These are phyloP conservation scores for Begonia peltatifolia DNA, from an alignment of 306 rosid genomes.

Conservation along the genomic window DNA sequence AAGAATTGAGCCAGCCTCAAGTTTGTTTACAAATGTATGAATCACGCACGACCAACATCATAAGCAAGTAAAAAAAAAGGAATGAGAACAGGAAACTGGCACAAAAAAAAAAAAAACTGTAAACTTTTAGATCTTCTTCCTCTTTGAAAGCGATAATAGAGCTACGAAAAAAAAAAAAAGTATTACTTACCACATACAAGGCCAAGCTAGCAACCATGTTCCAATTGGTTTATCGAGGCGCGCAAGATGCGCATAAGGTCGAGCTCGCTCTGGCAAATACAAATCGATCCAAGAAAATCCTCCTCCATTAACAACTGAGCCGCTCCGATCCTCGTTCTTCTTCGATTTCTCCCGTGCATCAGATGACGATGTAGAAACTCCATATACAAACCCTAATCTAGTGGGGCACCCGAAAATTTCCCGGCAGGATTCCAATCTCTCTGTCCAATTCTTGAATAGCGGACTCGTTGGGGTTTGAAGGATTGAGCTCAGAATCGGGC, in stretches of 20 bases:
- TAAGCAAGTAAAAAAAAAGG: no score
- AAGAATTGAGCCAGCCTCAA: neutral
- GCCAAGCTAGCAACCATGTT: slow-evolving; percentile 93
- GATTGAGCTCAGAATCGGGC: slow-evolving; percentile 6
- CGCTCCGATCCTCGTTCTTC: slow-evolving; percentile 16
- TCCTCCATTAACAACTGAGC: slow-evolving; percentile 12
- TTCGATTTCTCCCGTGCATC: slow-evolving; percentile 16
- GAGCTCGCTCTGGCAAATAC: slow-evolving; percentile 46
- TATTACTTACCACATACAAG: slow-evolving; percentile 65
- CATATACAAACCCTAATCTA: slow-evolving; percentile 21
- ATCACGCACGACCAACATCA: no score
- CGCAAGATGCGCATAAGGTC: slow-evolving; percentile 75
- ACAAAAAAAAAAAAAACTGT: no score
- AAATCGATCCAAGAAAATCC: slow-evolving; percentile 45
- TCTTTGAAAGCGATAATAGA: no score
- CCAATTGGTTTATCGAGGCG: slow-evolving; percentile 95
- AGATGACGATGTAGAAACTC: slow-evolving; percentile 33
- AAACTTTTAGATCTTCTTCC: no score
- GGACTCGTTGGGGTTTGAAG: neutral
- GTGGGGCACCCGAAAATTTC: slow-evolving; percentile 12
- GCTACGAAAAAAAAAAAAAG: no score
- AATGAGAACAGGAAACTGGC: no score
- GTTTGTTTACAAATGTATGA: no score
- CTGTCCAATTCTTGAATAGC: slow-evolving; percentile 11
- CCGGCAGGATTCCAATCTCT: slow-evolving; percentile 5